phyloP scores from a whole-genome alignment of 768 basidiomycete genomes.

The Arthromyces matolae region DNA sequence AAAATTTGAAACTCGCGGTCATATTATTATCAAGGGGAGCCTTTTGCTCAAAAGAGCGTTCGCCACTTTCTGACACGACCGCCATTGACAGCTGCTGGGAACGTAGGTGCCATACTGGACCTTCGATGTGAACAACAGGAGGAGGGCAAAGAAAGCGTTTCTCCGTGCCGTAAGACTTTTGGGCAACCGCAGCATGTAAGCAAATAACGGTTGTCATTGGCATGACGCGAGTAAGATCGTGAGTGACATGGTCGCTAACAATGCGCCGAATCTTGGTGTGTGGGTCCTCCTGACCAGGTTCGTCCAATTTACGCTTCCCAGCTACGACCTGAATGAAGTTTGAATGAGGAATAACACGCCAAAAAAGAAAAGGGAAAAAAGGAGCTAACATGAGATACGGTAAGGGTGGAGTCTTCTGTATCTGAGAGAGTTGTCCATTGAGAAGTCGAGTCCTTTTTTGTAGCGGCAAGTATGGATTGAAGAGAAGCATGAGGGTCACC shows the following conservation, averaged over 20 bases:
- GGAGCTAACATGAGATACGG: conserved; percentile 42
- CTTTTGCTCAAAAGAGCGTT: conserved; percentile 82
- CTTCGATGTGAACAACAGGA: conserved; percentile 89
- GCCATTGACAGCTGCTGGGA: conserved; percentile 81
- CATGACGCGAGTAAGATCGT: conserved; percentile 70
- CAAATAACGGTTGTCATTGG: conserved; percentile 91
- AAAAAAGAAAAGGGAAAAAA: conserved; percentile 13
- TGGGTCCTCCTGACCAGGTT: conserved; percentile 56
- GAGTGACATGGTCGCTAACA: conserved; percentile 76
- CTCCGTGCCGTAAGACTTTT: conserved; percentile 95
- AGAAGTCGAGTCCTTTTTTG: conserved; percentile 41
- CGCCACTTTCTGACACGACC: conserved; percentile 79
- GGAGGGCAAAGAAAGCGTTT: conserved; percentile 93
- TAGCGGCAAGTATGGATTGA: conserved; percentile 50
- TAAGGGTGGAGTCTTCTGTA: conserved; percentile 22
- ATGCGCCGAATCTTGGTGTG: conserved; percentile 82
- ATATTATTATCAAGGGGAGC: conserved; percentile 79
- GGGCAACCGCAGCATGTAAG: conserved; percentile 88
- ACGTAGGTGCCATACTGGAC: conserved; percentile 81
- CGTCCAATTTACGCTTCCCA: conserved; percentile 75
- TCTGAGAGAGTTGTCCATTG: conserved; percentile 34
- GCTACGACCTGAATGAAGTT: conserved; percentile 34
- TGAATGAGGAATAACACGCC: conserved; percentile 2
- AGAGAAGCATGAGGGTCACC: conserved; percentile 45
- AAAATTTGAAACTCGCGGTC: conserved; percentile 86